Percentiles rank a stretch among this genome's conserved stretches.
phyloP scores from a whole-genome alignment of 352 stramenopile species.

The Pythium biforme region DNA sequence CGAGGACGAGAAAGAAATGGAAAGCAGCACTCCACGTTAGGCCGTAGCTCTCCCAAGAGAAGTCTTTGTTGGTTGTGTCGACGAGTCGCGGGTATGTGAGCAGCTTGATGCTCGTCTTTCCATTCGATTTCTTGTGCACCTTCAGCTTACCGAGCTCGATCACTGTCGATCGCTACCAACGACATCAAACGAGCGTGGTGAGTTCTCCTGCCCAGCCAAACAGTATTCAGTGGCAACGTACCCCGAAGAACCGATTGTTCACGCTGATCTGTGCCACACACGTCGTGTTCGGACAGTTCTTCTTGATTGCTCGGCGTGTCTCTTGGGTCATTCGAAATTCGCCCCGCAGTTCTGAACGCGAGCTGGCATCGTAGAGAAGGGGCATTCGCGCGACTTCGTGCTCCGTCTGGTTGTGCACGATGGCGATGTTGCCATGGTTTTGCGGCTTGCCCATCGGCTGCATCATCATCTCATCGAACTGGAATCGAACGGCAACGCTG shows the following conservation, averaged over 20 bases:
- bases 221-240: background rate
- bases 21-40: slow-evolving; percentile 7
- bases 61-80: background rate
- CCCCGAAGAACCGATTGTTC: slow-evolving; percentile 20
- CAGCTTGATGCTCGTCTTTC: slow-evolving; percentile 21
- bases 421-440: slow-evolving; percentile 12
- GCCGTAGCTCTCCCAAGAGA: slow-evolving; percentile 11
- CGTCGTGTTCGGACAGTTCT: slow-evolving; percentile 15
- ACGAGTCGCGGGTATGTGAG: slow-evolving; percentile 17
- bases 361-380: slow-evolving; percentile 6
- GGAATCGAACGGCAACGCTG: slow-evolving; percentile 18
- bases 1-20: slow-evolving; percentile 24
- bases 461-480: slow-evolving; percentile 24
- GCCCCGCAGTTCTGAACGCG: slow-evolving; percentile 11
- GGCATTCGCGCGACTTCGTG: slow-evolving; percentile 14
- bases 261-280: slow-evolving; percentile 18
- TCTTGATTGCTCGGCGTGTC: slow-evolving; percentile 11
- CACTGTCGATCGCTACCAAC: slow-evolving; percentile 4
- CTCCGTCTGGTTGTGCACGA: slow-evolving; percentile 23
- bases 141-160: slow-evolving; percentile 23
- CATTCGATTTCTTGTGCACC: slow-evolving; percentile 18
- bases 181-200: background rate
- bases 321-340: slow-evolving; percentile 11
- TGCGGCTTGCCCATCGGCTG: slow-evolving; percentile 10
- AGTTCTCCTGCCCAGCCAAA: background rate